phyloP scores from a whole-genome alignment of 2,329 filamentous ascomycete genomes.

The Botrytis fragariae region DNA sequence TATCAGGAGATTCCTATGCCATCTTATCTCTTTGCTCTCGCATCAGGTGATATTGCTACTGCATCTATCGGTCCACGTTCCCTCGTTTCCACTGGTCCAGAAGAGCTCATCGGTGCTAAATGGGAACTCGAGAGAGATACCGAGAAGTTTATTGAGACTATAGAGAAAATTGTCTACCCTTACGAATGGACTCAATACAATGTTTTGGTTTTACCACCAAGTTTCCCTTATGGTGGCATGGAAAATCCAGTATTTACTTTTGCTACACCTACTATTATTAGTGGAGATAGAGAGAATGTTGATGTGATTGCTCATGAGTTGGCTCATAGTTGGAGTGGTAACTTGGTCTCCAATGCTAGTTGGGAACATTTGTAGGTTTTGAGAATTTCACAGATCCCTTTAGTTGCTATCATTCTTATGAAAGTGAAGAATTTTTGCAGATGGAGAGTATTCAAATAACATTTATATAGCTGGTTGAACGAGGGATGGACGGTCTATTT shows the following conservation, averaged over 20 bases:
- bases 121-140: conserved; percentile 92
- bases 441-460: background rate
- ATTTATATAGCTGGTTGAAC: conserved; percentile 56
- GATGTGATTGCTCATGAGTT: conserved; percentile 93
- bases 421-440: background rate
- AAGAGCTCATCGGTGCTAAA: conserved; percentile 78
- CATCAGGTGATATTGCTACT: conserved; percentile 77
- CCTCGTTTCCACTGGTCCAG: conserved; percentile 81
- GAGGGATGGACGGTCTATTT: conserved; percentile 94
- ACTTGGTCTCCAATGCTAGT: conserved; percentile 73
- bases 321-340: conserved; percentile 81
- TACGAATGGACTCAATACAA: conserved; percentile 97
- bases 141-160: conserved; percentile 85
- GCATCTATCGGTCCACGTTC: conserved; percentile 86
- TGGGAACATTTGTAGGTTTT: conserved; percentile 73
- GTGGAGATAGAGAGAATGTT: conserved; percentile 84
- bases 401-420: background rate
- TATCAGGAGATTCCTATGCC: conserved; percentile 91
- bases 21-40: conserved; percentile 90
- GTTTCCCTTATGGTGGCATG: conserved; percentile 59
- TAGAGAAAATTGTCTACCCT: conserved; percentile 77
- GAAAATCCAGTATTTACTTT: conserved; percentile 95
- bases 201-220: conserved; percentile 82
- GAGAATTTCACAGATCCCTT: background rate
- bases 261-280: conserved; percentile 91